A percentile compares a stretch with the other conserved stretches of the same genome.
phyloP scores from a whole-genome alignment of 2,329 filamentous ascomycete genomes.

The Iodosphaeria phyllophila region DNA sequence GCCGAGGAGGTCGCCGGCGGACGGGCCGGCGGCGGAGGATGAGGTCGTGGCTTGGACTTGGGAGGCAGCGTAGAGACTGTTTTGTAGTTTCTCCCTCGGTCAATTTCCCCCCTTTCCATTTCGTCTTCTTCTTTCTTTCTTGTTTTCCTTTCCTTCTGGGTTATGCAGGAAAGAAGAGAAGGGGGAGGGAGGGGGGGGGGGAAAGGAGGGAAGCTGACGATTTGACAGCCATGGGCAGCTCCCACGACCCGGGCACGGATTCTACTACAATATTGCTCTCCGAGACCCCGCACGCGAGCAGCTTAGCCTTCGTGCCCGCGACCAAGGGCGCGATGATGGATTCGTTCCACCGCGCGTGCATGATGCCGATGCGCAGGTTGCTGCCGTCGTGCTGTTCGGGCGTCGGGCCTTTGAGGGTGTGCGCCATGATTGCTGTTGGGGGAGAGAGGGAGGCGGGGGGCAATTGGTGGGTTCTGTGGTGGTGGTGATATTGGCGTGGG shows the following conservation, averaged over 20 bases:
- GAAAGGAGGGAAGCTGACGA: constrained; percentile 31
- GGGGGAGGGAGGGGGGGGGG: constrained; percentile 1
- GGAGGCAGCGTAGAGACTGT: constrained; percentile 68
- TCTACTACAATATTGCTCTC: constrained; percentile 78
- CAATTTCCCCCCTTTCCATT: too few relatives aligned
- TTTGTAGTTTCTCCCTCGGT: too few relatives aligned
- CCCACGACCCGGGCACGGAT: constrained; percentile 85
- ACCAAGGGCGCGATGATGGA: constrained; percentile 76
- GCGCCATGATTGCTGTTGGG: constrained; percentile 22
- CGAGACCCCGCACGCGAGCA: constrained; percentile 63
- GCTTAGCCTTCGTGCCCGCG: constrained; percentile 58
- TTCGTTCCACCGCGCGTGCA: constrained; percentile 91
- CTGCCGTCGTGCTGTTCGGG: constrained; percentile 45
- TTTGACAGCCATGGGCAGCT: constrained; percentile 80
- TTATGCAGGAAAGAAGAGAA: constrained; percentile 1
- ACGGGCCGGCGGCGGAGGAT: constrained; percentile 38
- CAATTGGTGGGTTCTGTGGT: background rate
- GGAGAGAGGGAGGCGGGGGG: too few relatives aligned
- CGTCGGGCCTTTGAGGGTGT: constrained; percentile 34
- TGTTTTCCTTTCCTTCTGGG: background rate
- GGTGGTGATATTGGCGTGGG: too few relatives aligned
- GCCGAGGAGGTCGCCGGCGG: constrained; percentile 60
- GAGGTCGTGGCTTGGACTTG: constrained; percentile 64
- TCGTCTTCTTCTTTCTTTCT: constrained; percentile 1
- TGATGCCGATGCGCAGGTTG: constrained; percentile 73